Evolutionary conservation across 345 rosid species (phyloP), one percentile per base, ranked within the genome.

Genomic region (Syzygium aqueum): DNA sequence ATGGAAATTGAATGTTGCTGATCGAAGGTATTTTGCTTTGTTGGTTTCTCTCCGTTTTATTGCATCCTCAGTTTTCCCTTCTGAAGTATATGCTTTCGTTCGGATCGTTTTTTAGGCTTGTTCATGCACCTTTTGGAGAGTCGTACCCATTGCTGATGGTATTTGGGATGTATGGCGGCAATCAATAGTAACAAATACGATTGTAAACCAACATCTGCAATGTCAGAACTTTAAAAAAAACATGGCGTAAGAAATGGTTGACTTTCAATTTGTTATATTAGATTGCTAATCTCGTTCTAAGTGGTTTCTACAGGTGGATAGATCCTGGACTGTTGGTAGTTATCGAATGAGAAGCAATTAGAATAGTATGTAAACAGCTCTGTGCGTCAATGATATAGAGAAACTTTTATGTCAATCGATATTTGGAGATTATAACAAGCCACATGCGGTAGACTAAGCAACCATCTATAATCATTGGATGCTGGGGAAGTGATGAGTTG

Each of bases 1-100:
- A 92, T 87, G 93, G 94, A 52, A 91, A 84, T 92, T 90, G 86
- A 87, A 97, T 97, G 96, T 88, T 97, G 88, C 88, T 95, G 85
- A 89, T 96, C 89, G 97, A 96, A 90, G 99, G 99, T 97, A 91
- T 85, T 84, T 50, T 49, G 22, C 84, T 43, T 51, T 33, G 27
- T 51, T 28, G 40, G 19, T 84, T 65, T 28, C 46, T 40, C 78
- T 59, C 50, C 33, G 22, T 30, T 54, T 15, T 30, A 22, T 85
- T 53, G 43, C 25, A 43, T 17, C n/a, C 40, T 23, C 21, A n/a
- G 19, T 46, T 63, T 54, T 59, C 53, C 54, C 86, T 21, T 77
- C 27, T 27, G 40, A 46, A 59, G 28, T 33, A 73, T 59, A 49
- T 28, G 19, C 50, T 15, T 87, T 59, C 30, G 85, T 2, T 59